phyloP scores from a whole-genome alignment of 345 rosid genomes.

The Kernera saxatilis region DNA sequence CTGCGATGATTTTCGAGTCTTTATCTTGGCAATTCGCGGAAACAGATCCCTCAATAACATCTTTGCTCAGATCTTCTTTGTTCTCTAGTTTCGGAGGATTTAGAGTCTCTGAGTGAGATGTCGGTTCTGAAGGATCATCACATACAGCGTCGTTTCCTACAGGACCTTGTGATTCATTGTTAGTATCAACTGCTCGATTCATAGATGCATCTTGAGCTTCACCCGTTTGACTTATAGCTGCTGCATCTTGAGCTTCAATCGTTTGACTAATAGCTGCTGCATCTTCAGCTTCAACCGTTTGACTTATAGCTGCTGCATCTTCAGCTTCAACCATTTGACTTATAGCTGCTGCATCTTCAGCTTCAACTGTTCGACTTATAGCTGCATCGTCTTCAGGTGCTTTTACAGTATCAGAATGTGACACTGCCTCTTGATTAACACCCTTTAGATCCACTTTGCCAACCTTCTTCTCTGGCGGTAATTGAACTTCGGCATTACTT shows the following conservation, averaged over 20 bases:
- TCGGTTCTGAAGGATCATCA: constrained; percentile 9
- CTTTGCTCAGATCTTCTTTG: constrained; percentile 12
- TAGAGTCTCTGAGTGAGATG: constrained; percentile 11
- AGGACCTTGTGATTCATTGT: constrained; percentile 2
- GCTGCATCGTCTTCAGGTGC: background rate
- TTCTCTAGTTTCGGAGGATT: constrained; percentile 4
- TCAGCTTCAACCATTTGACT: background rate
- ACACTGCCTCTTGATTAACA: constrained; percentile 25
- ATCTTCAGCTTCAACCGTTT: background rate
- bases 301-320: background rate
- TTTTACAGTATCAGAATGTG: constrained; percentile 13
- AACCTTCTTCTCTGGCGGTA: constrained; percentile 52
- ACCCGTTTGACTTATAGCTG: background rate
- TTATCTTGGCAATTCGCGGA: background rate
- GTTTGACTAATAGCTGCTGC: background rate
- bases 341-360: background rate
- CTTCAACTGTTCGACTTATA: background rate
- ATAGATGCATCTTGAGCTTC: constrained; percentile 22
- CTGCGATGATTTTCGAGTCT: background rate
- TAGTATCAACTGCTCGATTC: constrained; percentile 5
- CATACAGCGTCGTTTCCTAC: background rate
- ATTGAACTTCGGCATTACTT: constrained; percentile 42
- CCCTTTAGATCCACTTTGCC: constrained; percentile 37
- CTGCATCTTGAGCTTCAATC: background rate
- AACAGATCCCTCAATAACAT: background rate